A percentile compares a stretch with the other conserved stretches of the same genome.
Evolutionary conservation across 139 green algal genomes (phyloP).

Genomic region (Chlamydomonas incerta): DNA sequence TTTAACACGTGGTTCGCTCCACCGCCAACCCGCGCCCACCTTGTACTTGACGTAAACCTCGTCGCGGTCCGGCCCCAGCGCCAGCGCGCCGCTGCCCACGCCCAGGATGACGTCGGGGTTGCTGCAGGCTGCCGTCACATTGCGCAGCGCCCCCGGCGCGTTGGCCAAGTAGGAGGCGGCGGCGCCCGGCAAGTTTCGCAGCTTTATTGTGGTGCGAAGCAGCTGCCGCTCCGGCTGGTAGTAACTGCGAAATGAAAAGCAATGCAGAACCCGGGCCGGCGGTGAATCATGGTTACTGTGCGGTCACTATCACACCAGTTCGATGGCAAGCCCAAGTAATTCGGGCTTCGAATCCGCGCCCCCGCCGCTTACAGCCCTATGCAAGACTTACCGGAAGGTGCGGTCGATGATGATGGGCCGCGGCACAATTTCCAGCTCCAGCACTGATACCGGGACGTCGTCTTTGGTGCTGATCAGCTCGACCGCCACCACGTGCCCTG

Average conservation of each 20-base stretch:
- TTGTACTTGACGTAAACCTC: conserved; percentile 68
- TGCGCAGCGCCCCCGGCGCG: conserved; percentile 28
- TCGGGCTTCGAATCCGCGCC: too few relatives aligned
- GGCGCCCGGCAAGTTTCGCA: conserved; percentile 42
- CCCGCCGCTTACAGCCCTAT: too few relatives aligned
- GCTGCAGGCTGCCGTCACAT: conserved; percentile 42
- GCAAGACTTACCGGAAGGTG: conserved; percentile 66
- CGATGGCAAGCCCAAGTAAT: too few relatives aligned
- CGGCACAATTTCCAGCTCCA: conserved; percentile 67
- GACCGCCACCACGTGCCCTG: conserved; percentile 47
- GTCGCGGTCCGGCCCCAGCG: conserved; percentile 43
- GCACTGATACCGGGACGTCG: conserved; percentile 57
- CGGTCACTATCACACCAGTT: too few relatives aligned
- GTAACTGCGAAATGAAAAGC: conserved; percentile 45
- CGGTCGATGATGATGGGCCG: conserved; percentile 67
- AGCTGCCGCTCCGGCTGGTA: conserved; percentile 59
- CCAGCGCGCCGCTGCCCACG: conserved; percentile 42
- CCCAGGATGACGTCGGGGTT: conserved; percentile 60
- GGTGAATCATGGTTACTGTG: too few relatives aligned
- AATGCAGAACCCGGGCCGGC: too few relatives aligned
- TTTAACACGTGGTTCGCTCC: too few relatives aligned
- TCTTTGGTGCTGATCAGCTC: conserved; percentile 56
- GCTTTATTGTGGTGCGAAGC: conserved; percentile 57
- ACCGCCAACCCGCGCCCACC: neutral
- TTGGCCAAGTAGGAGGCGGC: conserved; percentile 34